Percentiles rank a stretch among this genome's conserved stretches.
Conservation (phyloP, 257 asterid species). For the Nicotiana sylvestris region DNA sequence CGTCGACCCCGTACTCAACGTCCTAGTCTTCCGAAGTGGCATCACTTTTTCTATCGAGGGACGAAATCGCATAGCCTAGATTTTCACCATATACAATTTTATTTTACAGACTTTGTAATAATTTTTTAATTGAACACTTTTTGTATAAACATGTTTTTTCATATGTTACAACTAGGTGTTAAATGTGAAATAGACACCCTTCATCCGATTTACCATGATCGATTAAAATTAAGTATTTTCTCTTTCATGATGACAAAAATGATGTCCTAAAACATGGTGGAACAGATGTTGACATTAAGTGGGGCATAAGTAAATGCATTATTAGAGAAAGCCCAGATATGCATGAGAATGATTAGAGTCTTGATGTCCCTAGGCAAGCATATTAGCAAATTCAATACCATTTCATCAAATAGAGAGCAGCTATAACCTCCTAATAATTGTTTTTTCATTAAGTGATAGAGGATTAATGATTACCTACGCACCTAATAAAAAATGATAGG, state of each 20-base stretch:
- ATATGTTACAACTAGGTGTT: background rate
- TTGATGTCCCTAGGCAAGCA: background rate
- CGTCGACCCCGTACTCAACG: no score
- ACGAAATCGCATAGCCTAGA: no score
- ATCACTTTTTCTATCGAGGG: no score
- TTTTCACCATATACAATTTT: background rate
- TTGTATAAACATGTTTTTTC: background rate
- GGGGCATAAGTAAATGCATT: background rate
- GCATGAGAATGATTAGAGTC: background rate
- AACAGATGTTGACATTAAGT: background rate
- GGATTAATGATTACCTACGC: background rate
- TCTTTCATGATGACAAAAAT: background rate
- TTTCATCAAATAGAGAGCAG: background rate
- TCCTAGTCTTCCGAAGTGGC: no score
- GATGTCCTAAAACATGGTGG: background rate
- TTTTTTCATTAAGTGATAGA: no score
- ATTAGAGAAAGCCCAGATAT: no score
- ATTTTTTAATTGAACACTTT: background rate
- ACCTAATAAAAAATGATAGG: background rate
- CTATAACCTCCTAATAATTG: no score
- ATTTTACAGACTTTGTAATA: background rate
- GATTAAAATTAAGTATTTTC: background rate
- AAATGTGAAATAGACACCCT: background rate
- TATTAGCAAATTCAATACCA: background rate
- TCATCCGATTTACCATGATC: background rate